A percentile compares a stretch with the other conserved stretches of the same genome.
Evolutionary conservation across 805 yeast species (phyloP).

Genomic region (Priceomyces carsonii): DNA sequence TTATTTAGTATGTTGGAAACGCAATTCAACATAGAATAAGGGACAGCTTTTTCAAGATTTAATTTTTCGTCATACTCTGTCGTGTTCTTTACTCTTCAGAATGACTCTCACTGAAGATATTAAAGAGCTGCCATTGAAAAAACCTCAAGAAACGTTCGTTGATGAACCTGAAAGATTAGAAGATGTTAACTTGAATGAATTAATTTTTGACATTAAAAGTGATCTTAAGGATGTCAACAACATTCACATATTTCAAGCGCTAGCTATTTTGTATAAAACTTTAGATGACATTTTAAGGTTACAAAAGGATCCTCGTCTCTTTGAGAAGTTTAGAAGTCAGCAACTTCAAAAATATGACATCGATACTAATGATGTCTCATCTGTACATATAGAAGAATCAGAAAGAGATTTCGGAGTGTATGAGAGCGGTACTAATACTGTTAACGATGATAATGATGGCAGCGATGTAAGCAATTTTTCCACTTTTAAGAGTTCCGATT

Average conservation of each 20-base stretch:
- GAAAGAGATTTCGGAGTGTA: neutral
- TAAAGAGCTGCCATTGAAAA: constrained; percentile 37
- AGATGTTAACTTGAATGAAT: constrained; percentile 33
- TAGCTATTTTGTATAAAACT: constrained; percentile 27
- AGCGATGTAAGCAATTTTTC: too few species aligned
- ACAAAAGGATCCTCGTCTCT: constrained; percentile 23
- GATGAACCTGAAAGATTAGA: constrained; percentile 38
- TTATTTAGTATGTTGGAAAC: too few species aligned
- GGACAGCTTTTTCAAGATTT: too few species aligned
- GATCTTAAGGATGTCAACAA: constrained; percentile 33
- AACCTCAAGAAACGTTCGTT: constrained; percentile 39
- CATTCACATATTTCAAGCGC: constrained; percentile 36
- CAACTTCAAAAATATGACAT: constrained; percentile 20
- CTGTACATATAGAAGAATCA: neutral
- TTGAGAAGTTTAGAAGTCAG: constrained; percentile 23
- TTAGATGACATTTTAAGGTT: constrained; percentile 34
- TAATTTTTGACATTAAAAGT: constrained; percentile 33
- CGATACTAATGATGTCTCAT: neutral
- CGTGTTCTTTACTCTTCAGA: too few species aligned
- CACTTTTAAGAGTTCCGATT: neutral
- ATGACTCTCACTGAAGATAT: constrained; percentile 6
- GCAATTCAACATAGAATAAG: too few species aligned
- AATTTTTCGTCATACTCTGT: too few species aligned
- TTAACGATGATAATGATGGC: too few species aligned
- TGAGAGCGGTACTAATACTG: constrained; percentile 10